Base-by-base conservation (phyloP, 306 rosid genomes). In the Begonia masoniana region DNA sequence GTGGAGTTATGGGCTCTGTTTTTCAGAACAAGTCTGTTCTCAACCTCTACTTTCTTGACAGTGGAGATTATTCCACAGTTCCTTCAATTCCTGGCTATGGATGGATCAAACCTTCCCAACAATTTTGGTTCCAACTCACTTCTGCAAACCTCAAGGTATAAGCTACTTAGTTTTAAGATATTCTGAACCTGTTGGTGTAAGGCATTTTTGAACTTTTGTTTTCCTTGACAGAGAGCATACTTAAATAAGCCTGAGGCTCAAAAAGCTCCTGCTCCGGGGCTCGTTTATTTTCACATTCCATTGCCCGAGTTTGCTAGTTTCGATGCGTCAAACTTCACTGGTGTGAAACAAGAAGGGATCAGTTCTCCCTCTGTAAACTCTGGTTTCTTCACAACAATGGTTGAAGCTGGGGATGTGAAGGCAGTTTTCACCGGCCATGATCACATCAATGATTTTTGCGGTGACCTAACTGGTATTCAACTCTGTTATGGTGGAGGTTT, bases 21-120 rank as follows among this genome's bases (percentile, higher is more conserved):
- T 84, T 86, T 65, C 84, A 68, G 53, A 81, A 91, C 52, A 91
- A 91, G 69, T 91, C 99, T 13, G 81, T 81, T 57, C 84, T 91
- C 60, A 91, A 91, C 64, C 81, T 91, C 1, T 91, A 86, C 66
- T 83, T 91, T 64, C 84, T 91, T 62, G 99, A 91, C 59, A 91
- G 96, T 72, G 99, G 99, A 56, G 96, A 86, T 70, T 75, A 83
- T 68, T 85, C 86, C 55, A 78, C 83, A 0, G 92, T 78, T 67
- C 71, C 86, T 12, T 23, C 60, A 6, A 83, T 91, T 45, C 13
- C 10, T 73, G 80, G 84, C 52, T 91, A 91, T 64, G 99, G 78
- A 55, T 91, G 99, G 99, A 83, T 91, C 73, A 91, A 83, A 66
- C 78, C 94, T 47, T 91, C 99, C 46, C 99, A 91, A 61, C 88